phyloP scores from a whole-genome alignment of 2,329 filamentous ascomycete species.

The Fusarium decemcellulare region DNA sequence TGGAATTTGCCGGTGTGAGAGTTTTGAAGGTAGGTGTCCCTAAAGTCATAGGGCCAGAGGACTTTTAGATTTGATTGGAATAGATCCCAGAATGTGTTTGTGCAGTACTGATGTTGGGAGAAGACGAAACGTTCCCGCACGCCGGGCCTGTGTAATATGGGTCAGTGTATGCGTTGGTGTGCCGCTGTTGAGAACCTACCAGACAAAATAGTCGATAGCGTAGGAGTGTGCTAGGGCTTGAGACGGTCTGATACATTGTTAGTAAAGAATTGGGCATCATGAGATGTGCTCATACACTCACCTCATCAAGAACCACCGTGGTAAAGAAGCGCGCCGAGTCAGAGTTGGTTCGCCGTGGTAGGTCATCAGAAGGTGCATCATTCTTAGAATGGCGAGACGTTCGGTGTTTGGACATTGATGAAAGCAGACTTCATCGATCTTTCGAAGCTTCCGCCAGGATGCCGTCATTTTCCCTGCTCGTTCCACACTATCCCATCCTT shows the following conservation, averaged over 20 bases:
- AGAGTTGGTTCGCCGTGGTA: conserved; percentile 47
- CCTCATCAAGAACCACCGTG: conserved; percentile 48
- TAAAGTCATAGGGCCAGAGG: conserved; percentile 44
- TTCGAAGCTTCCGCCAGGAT: conserved; percentile 46
- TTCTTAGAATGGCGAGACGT: conserved; percentile 43
- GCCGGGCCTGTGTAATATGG: conserved; percentile 41
- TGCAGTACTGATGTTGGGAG: conserved; percentile 48
- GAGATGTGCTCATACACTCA: too few species aligned
- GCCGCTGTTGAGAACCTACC: conserved; percentile 28
- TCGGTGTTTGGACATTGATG: conserved; percentile 33
- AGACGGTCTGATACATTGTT: conserved; percentile 40
- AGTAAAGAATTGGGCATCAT: too few species aligned
- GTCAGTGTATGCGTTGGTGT: neutral
- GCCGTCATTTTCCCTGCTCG: conserved; percentile 42
- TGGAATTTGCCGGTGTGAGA: conserved; percentile 43
- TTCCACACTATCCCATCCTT: conserved; percentile 50
- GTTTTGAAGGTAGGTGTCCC: conserved; percentile 46
- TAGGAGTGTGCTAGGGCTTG: conserved; percentile 47
- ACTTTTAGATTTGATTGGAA: conserved; percentile 42
- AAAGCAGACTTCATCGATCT: conserved; percentile 45
- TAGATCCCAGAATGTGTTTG: conserved; percentile 48
- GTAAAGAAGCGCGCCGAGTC: conserved; percentile 36
- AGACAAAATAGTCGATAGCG: conserved; percentile 51
- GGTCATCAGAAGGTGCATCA: conserved; percentile 44
- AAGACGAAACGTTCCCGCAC: conserved; percentile 50